Evolutionary conservation across 1,284 basidiomycete species (phyloP), one percentile per base, ranked within the genome.

Genomic region (Irpex rosettiformis): DNA sequence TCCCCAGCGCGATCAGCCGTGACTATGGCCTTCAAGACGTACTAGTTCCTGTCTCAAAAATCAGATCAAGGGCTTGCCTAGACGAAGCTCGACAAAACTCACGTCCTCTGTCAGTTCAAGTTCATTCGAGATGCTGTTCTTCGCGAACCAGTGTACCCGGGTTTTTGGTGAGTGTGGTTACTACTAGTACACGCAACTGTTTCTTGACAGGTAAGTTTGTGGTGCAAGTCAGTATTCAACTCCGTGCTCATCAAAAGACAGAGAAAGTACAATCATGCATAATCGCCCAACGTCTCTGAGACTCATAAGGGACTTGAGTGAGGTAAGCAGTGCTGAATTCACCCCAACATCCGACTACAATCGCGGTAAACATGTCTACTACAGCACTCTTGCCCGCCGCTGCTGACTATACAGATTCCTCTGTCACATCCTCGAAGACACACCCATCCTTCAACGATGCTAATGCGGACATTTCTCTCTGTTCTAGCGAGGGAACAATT

Each of bases 391-490:
- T 51, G 25, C 48, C 22, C 27, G 16, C 24, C 27, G 21, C 21
- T 25, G 24, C 18, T 16, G 13, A 28, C 48, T 11, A 8, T 22
- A 27, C 13, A 22, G 37, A 37, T 7, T 8, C 27, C 7, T 2
- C 30, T 16, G 37, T 22, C 29, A 40, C 25, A 21, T 56, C 55
- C 8, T 25, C 56, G 2, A 42, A 53, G 27, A 22, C 55, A 7
- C 59, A 60, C 30, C 55, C 55, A 27, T 18, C 54, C 11, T 60
- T 60, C 47, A 42, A 49, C 52, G 73, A 69, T 49, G 64, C 69
- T 13, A 76, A 79, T 30, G 78, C 74, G 11, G 82, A 85, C 58
- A 71, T 85, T 24, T 67, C 81, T 7, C 68, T 82, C 1, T 67
- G 66, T 28, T 72, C 79, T 5, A 68, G 68, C 52, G 77, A 77